Evolutionary conservation across 805 yeast species (phyloP).

Genomic region (Kazachstania kunashirensis): DNA sequence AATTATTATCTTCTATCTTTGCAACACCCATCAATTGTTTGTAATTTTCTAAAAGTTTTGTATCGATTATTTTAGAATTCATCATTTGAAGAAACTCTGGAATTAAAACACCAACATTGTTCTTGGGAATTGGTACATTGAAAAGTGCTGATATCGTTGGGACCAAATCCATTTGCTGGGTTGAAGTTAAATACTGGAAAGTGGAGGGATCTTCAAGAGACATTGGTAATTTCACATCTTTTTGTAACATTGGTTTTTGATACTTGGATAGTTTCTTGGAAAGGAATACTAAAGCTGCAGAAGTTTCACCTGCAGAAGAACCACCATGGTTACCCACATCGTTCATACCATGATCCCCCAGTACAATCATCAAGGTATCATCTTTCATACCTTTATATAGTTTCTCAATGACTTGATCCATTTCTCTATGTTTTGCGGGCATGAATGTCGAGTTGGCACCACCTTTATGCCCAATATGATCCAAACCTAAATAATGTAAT

Average conservation of each 20-base stretch:
- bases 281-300: slow-evolving; percentile 65
- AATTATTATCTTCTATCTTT: slow-evolving; percentile 5
- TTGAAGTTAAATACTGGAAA: slow-evolving; percentile 45
- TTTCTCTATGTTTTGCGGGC: slow-evolving; percentile 74
- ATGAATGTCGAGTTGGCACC: slow-evolving; percentile 78
- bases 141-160: slow-evolving; percentile 76
- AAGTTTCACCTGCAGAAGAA: slow-evolving; percentile 83
- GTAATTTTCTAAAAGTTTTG: slow-evolving; percentile 40
- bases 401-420: slow-evolving; percentile 58
- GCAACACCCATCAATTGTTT: slow-evolving; percentile 38
- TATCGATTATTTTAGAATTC: slow-evolving; percentile 28
- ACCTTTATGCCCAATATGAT: slow-evolving; percentile 96
- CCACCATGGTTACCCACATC: slow-evolving; percentile 97
- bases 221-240: slow-evolving; percentile 27
- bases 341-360: slow-evolving; percentile 97
- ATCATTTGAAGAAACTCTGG: slow-evolving; percentile 47
- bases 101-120: slow-evolving; percentile 71
- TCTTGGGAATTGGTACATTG: slow-evolving; percentile 85
- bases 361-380: slow-evolving; percentile 57
- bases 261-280: slow-evolving; percentile 46
- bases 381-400: slow-evolving; percentile 40
- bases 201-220: slow-evolving; percentile 27
- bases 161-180: slow-evolving; percentile 85
- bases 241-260: slow-evolving; percentile 12
- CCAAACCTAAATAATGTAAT: slow-evolving; percentile 85